Base-by-base conservation (phyloP, 805 yeast genomes). In the Starmerella geochares region DNA sequence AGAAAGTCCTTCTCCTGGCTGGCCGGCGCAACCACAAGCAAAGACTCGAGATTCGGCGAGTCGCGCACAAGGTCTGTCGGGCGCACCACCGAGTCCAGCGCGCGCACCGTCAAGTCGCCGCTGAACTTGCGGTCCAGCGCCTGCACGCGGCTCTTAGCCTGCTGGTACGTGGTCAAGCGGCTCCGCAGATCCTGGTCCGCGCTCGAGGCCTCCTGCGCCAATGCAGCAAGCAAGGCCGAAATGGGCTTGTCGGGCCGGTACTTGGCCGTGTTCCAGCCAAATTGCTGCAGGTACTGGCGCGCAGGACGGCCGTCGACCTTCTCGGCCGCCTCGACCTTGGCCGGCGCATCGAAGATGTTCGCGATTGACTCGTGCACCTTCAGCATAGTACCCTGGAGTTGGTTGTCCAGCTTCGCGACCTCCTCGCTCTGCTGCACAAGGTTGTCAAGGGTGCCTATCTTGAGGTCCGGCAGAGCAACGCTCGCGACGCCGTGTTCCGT, bases 401-500 rank as follows among this genome's bases (percentile, higher is more conserved):
- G 92, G n/a, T 71, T 70, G 67, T 92, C 99, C 49, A 81, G 70
- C 64, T 86, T 88, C 37, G 77, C 70, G 51, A 92, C 74, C 62
- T 90, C 97, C 61, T 92, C 98, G 65, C 88, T 79, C 67, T 88
- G 88, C 59, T 83, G 80, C 48, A 92, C 94, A 53, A 92, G 74
- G 27, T 87, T 81, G 67, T 92, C 99, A 62, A 92, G 75, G 11
- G 97, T 88, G 25, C 96, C 96, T 55, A 92, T 86, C 66, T 92
- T 90, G 68, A 92, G 90, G 54, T 74, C 79, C 7, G 97, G 97
- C 46, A 87, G 72, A 31, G 72, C 70, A 51, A 83, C 76, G 49
- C 74, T 69, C 48, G 72, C 65, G 29, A 85, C 71, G 44, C 77
- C 79, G 36, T 76, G 73, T 57, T 71, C 74, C 38, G 60, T 57